phyloP scores from a whole-genome alignment of 2,329 filamentous ascomycete species.

The Monilinia fructicola region DNA sequence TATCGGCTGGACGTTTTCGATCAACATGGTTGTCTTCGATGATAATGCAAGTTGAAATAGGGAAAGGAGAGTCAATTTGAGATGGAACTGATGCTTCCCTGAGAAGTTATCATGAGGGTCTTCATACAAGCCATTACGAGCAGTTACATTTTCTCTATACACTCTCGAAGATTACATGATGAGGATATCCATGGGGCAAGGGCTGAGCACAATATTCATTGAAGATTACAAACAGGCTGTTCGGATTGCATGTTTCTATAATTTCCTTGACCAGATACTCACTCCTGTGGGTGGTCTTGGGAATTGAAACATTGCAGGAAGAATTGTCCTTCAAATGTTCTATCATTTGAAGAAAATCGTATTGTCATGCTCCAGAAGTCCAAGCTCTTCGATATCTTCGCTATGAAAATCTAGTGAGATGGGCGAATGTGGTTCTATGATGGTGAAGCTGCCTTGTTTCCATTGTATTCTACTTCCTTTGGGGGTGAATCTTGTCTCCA shows the following conservation, averaged over 20 bases:
- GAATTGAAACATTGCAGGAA: slow-evolving; percentile 42
- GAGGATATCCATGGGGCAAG: slow-evolving; percentile 27
- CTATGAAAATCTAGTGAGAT: slow-evolving; percentile 33
- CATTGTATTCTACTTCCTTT: slow-evolving; percentile 29
- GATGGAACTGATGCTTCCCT: slow-evolving; percentile 44
- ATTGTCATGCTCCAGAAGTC: slow-evolving; percentile 39
- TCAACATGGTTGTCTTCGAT: slow-evolving; percentile 57
- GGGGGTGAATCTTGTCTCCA: slow-evolving; percentile 46
- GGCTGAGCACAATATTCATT: slow-evolving; percentile 39
- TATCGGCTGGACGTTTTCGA: slow-evolving; percentile 63
- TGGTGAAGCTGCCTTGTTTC: slow-evolving; percentile 49
- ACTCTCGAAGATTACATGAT: slow-evolving; percentile 32
- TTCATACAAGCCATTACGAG: slow-evolving; percentile 39
- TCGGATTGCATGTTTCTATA: slow-evolving; percentile 35
- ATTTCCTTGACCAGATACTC: slow-evolving; percentile 23
- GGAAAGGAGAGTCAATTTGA: slow-evolving; percentile 44
- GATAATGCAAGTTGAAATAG: slow-evolving; percentile 44
- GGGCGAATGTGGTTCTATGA: slow-evolving; percentile 32
- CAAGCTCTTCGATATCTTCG: slow-evolving; percentile 24
- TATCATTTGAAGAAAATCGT: slow-evolving; percentile 33
- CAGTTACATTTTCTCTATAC: slow-evolving; percentile 34
- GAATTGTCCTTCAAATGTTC: slow-evolving; percentile 33
- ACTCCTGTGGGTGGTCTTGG: slow-evolving; percentile 37
- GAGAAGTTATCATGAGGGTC: slow-evolving; percentile 53
- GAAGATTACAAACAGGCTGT: slow-evolving; percentile 41